Evolutionary conservation across 2,329 filamentous ascomycete species (phyloP), one percentile per base, ranked within the genome.

Genomic region (Ascochyta clinopodiicola): DNA sequence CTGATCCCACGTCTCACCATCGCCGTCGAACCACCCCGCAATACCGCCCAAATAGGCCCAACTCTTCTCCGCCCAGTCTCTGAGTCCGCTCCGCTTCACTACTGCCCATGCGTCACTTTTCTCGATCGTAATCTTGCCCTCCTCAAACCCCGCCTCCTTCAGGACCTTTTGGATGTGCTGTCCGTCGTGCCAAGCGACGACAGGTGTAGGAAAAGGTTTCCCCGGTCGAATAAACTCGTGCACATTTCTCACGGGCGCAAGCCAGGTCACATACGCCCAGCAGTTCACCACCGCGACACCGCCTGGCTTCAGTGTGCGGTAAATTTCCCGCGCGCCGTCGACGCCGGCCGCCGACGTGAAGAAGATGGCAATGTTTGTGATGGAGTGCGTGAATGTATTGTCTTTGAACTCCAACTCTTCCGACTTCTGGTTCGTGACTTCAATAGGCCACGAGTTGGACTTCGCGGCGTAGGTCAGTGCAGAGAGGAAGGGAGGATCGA

Each of bases 341-440:
- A 69, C 57, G 0, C 70, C 67, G 1, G 52, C 63, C 48, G 68
- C 62, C 0, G 52, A 31, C 37, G 73, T 76, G 57, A 77, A 77
- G 50, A 78, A 64, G 40, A 79, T 68, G 6, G 73, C 76, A 29
- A 79, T 72, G 60, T 76, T 78, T 5, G 73, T 79, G 48, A 79
- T 64, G 4, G 65, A 70, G 59, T 76, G 72, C 0, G 71, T 73
- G 62, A 79, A 79, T 22, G 60, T 64, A 4, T 65, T 59, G 48
- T 76, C 71, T 3, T 51, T 40, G 37, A 72, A 71, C 17, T 39
- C 45, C 1, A 69, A 39, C 1, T 37, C 34, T 17, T 72, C 64
- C 21, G 53, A 50, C 10, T 48, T 60, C 46, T 66, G 59, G 35
- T 64, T 68, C 2, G 60, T 51, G 15, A 68, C 55, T 6, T 55